A percentile compares a stretch with the other conserved stretches of the same genome.
Evolutionary conservation across 352 stramenopile species (phyloP).

Genomic region (Phytophthora sp.): DNA sequence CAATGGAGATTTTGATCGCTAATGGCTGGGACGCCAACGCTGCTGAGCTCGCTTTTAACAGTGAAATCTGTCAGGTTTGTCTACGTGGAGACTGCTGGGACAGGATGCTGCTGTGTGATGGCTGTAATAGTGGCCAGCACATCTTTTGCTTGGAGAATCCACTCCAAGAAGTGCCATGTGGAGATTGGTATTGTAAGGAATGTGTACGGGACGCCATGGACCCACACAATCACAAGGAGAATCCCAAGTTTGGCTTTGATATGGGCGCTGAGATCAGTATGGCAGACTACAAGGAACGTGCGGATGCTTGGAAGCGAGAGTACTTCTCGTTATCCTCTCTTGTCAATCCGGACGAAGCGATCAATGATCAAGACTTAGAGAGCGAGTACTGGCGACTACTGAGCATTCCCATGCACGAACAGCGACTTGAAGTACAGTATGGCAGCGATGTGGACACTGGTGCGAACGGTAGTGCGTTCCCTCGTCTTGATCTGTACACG

Average conservation of each 20-base stretch:
- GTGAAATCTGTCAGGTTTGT: slow-evolving; percentile 85
- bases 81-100: slow-evolving; percentile 83
- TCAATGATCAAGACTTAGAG: slow-evolving; percentile 80
- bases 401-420: slow-evolving; percentile 73
- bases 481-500: slow-evolving; percentile 57
- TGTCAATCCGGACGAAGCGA: slow-evolving; percentile 42
- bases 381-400: slow-evolving; percentile 91
- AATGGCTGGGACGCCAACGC: slow-evolving; percentile 78
- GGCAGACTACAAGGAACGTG: slow-evolving; percentile 82
- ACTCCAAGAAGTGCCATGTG: slow-evolving; percentile 57
- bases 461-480: slow-evolving; percentile 88
- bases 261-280: slow-evolving; percentile 85
- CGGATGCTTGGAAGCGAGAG: slow-evolving; percentile 77
- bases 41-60: slow-evolving; percentile 78
- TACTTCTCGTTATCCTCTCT: slow-evolving; percentile 67
- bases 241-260: slow-evolving; percentile 85
- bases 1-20: slow-evolving; percentile 80
- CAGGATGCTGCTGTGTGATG: slow-evolving; percentile 80
- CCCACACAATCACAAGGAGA: slow-evolving; percentile 43
- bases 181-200: slow-evolving; percentile 82
- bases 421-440: slow-evolving; percentile 91
- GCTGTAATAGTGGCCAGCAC: slow-evolving; percentile 84
- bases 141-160: slow-evolving; percentile 78
- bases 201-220: slow-evolving; percentile 70
- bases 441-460: slow-evolving; percentile 93